Conservation (phyloP, 1,284 basidiomycete species). For the Kalmanozyma brasiliensis region DNA sequence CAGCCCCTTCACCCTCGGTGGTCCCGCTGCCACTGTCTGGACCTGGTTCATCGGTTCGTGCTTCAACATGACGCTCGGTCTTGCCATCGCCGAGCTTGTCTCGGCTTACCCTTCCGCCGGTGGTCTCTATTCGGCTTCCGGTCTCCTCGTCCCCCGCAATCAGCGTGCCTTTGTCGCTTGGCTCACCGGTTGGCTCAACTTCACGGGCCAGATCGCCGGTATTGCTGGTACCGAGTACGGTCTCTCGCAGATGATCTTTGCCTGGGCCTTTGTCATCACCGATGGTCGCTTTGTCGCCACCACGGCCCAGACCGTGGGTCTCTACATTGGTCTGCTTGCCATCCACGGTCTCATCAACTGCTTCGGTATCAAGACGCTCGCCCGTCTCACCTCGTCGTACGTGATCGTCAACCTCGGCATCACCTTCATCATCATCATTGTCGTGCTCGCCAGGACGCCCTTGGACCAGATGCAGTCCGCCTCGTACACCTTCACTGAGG, state of each 20-base stretch:
- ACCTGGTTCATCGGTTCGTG: constrained; percentile 65
- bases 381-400: constrained; percentile 80
- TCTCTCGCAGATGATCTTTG: constrained; percentile 86
- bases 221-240: constrained; percentile 89
- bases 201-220: constrained; percentile 86
- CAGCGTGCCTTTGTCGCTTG: constrained; percentile 74
- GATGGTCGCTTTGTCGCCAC: constrained; percentile 53
- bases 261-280: constrained; percentile 71
- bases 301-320: constrained; percentile 58
- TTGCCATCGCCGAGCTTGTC: constrained; percentile 66
- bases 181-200: constrained; percentile 77
- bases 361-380: constrained; percentile 81
- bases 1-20: constrained; percentile 59
- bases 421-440: constrained; percentile 77
- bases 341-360: constrained; percentile 74
- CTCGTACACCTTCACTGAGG: constrained; percentile 76
- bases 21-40: constrained; percentile 64
- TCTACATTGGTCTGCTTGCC: constrained; percentile 61
- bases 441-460: constrained; percentile 78
- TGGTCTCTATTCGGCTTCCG: constrained; percentile 75
- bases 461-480: constrained; percentile 79
- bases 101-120: constrained; percentile 84
- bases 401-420: constrained; percentile 85
- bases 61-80: constrained; percentile 65
- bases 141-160: constrained; percentile 59